Evolutionary conservation across 1,139 yeast genomes (phyloP), one percentile per base, ranked within the genome.

Genomic region (Lodderomyces metapsilosis): DNA sequence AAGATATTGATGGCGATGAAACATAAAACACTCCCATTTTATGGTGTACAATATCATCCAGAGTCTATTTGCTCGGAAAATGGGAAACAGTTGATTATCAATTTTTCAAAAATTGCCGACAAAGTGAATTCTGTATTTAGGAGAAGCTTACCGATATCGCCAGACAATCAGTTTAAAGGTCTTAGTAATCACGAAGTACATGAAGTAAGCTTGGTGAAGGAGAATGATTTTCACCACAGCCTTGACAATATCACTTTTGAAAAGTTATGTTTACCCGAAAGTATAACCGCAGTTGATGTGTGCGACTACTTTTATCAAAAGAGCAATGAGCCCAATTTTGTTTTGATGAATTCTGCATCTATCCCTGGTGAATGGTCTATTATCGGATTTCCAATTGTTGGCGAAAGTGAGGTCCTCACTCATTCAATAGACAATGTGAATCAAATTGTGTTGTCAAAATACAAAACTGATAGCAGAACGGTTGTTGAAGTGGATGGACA

Each of bases 21-120:
- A 53, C 92, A 88, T 54, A 52, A 42, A 0, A 21, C 40, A 0
- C 62, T 68, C 21, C 98, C 98, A 0, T 86, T 85, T 63, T 91
- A 74, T 62, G 98, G 96, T 0, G 97, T 94, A 2, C 99, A 94
- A 54, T 94, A 91, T 55, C 99, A 94, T 56, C 98, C 98, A 0
- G 99, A 94, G 56, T 88, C 97, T 0, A 79, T 92, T 33, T 88
- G 96, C 54, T 89, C 98, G 0, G 66, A 71, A 10, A 57, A 65
- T 39, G 98, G 98, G 1, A 70, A 59, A 3, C 57, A 62, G 6
- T 61, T 92, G 43, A 58, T 91, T 3, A 49, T 52, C 17, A 86
- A 85, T 55, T 92, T 92, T 58, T 76, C 88, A 66, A 27, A 45
- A 0, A 48, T 80, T 24, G 88, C 94, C 0, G 39, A 43, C 1